Evolutionary conservation across 306 rosid genomes (phyloP), one percentile per base, ranked within the genome.

Genomic region (Malus orientalis): DNA sequence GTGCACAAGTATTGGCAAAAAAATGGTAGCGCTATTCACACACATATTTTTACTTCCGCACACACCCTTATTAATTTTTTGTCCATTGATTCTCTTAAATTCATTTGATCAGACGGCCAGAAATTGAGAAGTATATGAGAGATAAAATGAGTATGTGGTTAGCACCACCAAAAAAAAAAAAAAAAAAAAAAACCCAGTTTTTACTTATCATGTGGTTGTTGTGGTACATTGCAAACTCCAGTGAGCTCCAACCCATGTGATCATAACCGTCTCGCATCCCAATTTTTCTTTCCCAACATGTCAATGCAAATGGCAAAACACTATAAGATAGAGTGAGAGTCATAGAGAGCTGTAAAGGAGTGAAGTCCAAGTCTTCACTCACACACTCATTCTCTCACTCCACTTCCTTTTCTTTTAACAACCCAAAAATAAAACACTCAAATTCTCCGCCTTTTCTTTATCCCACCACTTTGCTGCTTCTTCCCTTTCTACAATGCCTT

Each of bases 251-350:
- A 62, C 55, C 69, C 63, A 85, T 79, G 63, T 62, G 91, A 87
- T 84, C 87, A 81, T 25, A 70, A 66, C 80, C 81, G 62, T 55
- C 61, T 68, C 70, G 58, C 70, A 67, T 67, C 59, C 32, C 68
- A 79, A 67, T 79, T 85, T 73, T 78, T 61, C 85, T 83, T 86
- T 79, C 76, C 87, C 88, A 87, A 83, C 70, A 40, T 74, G 57
- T 74, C 77, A 36, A 77, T 55, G 25, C 74, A 73, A 58, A 67
- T 40, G 8, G 73, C 76, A 70, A 75, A 68, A 68, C 79, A 62
- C 71, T 71, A 76, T 76, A 84, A 76, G 67, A 76, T 71, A 79
- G 57, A 80, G 40, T 58, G 67, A 76, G 77, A 69, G 80, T 73
- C 57, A 78, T 64, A 71, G 74, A 77, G 79, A 70, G 81, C 62